Base-by-base conservation (phyloP, 768 basidiomycete genomes). In the Podaxis mareebaensis region DNA sequence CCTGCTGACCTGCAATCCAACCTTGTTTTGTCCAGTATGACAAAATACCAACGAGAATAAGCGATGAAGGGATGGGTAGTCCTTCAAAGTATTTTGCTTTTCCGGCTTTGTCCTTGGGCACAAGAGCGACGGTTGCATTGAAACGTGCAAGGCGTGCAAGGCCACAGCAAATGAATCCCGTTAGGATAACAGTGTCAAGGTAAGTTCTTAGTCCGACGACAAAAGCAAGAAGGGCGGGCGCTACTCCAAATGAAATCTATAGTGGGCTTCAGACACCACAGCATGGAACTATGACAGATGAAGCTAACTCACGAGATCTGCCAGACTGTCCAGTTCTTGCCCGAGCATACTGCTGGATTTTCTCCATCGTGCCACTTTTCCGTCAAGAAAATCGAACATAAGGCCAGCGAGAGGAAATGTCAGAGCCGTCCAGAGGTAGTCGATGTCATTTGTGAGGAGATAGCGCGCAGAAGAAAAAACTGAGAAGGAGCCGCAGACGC, bases 61-160 rank as follows among this genome's bases (percentile, higher is more conserved):
- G 83, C 11, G 92, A 92, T 0, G 93, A 92, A 1, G 97, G 97
- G 65, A 99, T 99, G 26, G 97, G 97, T 22, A 99, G 85, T 4
- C 97, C 97, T 77, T 99, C 97, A 73, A 99, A 99, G 80, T 96
- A 99, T 70, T 89, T 89, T 15, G 92, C 83, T 74, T 98, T 99
- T 62, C 97, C 96, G 33, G 82, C 82, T 6, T 74, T 77, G 72
- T 95, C 92, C 75, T 95, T 96, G 1, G 96, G 96, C 26, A 97
- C 83, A 48, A 94, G 79, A 3, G 97, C 97, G 63, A 97, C 96
- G 0, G 97, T 99, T 8, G 96, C 97, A 75, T 99, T 99, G 84
- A 98, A 99, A 46, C 97, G 89, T 10, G 97, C 97, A 38, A 99
- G 89, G 55, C 97, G 90, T 20, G 97, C 97, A 58, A 99, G 86